Evolutionary conservation across 1,284 basidiomycete genomes (phyloP).

Genomic region (Ceratobasidium sp.): DNA sequence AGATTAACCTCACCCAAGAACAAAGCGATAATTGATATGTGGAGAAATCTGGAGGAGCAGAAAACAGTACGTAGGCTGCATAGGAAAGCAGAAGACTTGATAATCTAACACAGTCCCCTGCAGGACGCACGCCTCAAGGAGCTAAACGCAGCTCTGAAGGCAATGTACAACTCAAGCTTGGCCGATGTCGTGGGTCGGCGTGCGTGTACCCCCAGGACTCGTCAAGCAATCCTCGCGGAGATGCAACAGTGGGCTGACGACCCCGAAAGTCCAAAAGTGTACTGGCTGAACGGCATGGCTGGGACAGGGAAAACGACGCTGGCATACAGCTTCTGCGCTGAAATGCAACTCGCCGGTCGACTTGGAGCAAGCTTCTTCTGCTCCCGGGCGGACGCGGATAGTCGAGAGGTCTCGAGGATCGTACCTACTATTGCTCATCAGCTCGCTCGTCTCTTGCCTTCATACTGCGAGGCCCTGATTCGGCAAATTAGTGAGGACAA

Average conservation of each 20-base stretch:
- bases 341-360: background rate
- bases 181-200: background rate
- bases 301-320: slow-evolving; percentile 8
- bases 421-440: slow-evolving; percentile 34
- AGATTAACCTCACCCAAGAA: background rate
- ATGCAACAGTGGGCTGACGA: background rate
- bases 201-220: background rate
- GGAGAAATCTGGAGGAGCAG: background rate
- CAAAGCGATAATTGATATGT: background rate
- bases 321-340: slow-evolving; percentile 1
- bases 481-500: too few species aligned
- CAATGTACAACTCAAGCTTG: background rate
- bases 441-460: background rate
- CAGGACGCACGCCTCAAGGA: background rate
- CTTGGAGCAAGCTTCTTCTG: slow-evolving; percentile 11
- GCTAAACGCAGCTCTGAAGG: background rate
- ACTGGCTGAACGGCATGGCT: slow-evolving; percentile 26
- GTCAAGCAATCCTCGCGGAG: background rate
- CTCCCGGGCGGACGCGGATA: background rate
- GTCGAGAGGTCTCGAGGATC: background rate
- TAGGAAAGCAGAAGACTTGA: too few species aligned
- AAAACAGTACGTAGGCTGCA: background rate
- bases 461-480: background rate
- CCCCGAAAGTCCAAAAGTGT: background rate
- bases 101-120: background rate